These are phyloP conservation scores for Aotearoamyces nothofagi DNA, from an alignment of 2,329 filamentous ascomycete genomes.

Conservation along the genomic window DNA sequence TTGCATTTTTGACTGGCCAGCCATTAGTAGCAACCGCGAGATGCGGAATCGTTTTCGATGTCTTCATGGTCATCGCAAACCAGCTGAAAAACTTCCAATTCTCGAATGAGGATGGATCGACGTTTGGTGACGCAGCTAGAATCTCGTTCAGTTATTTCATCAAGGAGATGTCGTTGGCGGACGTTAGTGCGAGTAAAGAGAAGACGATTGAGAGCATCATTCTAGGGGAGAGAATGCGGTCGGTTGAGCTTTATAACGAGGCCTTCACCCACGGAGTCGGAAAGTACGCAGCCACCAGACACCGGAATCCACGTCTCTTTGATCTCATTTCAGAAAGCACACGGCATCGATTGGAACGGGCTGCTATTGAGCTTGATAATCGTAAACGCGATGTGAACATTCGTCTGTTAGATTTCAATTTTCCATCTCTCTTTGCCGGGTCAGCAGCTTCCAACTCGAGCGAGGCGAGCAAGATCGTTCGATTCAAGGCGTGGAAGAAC, in stretches of 20 bases:
- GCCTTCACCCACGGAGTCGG: conserved; percentile 85
- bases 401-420: conserved; percentile 78
- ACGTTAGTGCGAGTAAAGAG: conserved; percentile 69
- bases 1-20: conserved; percentile 49
- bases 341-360: conserved; percentile 65
- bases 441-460: conserved; percentile 71
- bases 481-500: conserved; percentile 71
- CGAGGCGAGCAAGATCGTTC: conserved; percentile 59
- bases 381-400: conserved; percentile 55
- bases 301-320: conserved; percentile 53
- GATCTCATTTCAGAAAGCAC: conserved; percentile 55
- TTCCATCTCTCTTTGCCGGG: conserved; percentile 77
- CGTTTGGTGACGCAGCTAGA: conserved; percentile 43
- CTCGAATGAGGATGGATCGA: conserved; percentile 36
- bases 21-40: conserved; percentile 42
- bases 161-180: conserved; percentile 60
- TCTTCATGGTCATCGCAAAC: conserved; percentile 36
- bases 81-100: conserved; percentile 43
- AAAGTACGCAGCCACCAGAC: conserved; percentile 61
- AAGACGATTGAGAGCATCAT: conserved; percentile 82
- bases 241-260: conserved; percentile 70
- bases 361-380: conserved; percentile 63
- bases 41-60: conserved; percentile 35
- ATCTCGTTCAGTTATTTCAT: conserved; percentile 61
- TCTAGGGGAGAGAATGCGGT: conserved; percentile 79